A percentile compares a stretch with the other conserved stretches of the same genome.
These are phyloP conservation scores for Chaetomium fimeti DNA, from an alignment of 495 filamentous ascomycete species.

Conservation along the genomic window DNA sequence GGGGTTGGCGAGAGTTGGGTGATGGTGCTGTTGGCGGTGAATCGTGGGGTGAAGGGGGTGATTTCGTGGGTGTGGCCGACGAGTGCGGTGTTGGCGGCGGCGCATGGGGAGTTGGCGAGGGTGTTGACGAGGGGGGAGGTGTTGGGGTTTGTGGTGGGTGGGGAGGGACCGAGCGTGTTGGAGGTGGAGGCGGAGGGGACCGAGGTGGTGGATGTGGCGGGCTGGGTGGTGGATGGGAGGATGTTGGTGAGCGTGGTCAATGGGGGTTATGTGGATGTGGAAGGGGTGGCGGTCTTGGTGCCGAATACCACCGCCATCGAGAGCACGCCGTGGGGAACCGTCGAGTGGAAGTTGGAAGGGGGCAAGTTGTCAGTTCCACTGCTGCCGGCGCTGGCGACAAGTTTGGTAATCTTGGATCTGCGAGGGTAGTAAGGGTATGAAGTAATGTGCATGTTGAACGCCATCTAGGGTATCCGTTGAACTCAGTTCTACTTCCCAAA, in stretches of 20 bases:
- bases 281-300: conserved; percentile 29
- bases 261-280: conserved; percentile 36
- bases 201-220: conserved; percentile 44
- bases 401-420: conserved; percentile 30
- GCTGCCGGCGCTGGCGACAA: conserved; percentile 30
- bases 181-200: conserved; percentile 14
- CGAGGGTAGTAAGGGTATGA: neutral
- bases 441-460: neutral
- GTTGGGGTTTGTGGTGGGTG: conserved; percentile 46
- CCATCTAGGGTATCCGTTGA: conserved; percentile 15
- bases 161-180: conserved; percentile 25
- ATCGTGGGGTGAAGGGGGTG: conserved; percentile 59
- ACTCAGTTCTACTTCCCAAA: too few relatives aligned
- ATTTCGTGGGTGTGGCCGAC: conserved; percentile 57
- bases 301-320: conserved; percentile 23
- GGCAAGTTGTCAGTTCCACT: conserved; percentile 23
- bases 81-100: conserved; percentile 40
- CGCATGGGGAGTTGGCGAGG: conserved; percentile 46
- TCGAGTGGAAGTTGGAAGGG: conserved; percentile 29
- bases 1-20: conserved; percentile 54
- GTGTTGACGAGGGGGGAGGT: conserved; percentile 43
- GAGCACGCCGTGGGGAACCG: conserved; percentile 28
- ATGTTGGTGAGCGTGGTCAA: conserved; percentile 50
- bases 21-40: conserved; percentile 62
- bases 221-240: conserved; percentile 39